Percentiles rank a stretch among this genome's conserved stretches.
phyloP scores from a whole-genome alignment of 2,329 filamentous ascomycete genomes.

The Sodiomyces alkalinus region DNA sequence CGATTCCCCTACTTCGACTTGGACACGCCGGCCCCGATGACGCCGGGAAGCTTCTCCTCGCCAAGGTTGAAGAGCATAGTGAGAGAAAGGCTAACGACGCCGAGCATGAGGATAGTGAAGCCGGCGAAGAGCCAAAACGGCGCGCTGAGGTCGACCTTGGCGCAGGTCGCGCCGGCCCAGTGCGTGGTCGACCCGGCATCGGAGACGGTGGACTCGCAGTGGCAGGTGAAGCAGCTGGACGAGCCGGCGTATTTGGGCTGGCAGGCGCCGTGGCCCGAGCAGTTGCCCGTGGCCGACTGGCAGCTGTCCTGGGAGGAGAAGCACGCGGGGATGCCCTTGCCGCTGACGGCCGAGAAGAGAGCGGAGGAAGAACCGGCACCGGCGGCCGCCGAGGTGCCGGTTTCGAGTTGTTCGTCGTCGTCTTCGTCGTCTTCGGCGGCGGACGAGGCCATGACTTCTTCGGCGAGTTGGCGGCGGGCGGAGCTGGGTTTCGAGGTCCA shows the following conservation, averaged over 20 bases:
- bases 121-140: slow-evolving; percentile 78
- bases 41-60: slow-evolving; percentile 74
- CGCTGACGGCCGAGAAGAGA: slow-evolving; percentile 14
- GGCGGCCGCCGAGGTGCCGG: slow-evolving; percentile 7
- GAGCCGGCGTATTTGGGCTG: slow-evolving; percentile 43
- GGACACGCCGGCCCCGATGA: slow-evolving; percentile 89
- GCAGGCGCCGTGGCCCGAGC: slow-evolving; percentile 72
- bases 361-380: slow-evolving; percentile 7
- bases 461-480: slow-evolving; percentile 31
- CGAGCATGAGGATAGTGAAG: slow-evolving; percentile 55
- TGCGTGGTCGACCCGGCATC: slow-evolving; percentile 45
- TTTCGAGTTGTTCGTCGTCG: no score
- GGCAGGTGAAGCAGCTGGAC: slow-evolving; percentile 60
- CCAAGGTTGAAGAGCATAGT: slow-evolving; percentile 72
- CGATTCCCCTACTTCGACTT: slow-evolving; percentile 40
- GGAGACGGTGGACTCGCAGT: slow-evolving; percentile 48
- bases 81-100: slow-evolving; percentile 54
- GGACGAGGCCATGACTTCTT: slow-evolving; percentile 26
- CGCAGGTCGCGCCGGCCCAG: slow-evolving; percentile 77
- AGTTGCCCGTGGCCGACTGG: slow-evolving; percentile 54
- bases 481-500: slow-evolving; percentile 26
- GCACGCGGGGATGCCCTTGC: slow-evolving; percentile 49
- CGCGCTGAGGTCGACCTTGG: slow-evolving; percentile 80
- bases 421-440: slow-evolving; percentile 3
- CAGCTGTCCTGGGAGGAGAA: slow-evolving; percentile 58